phyloP scores from a whole-genome alignment of 2,329 filamentous ascomycete species.

The Colletotrichum caudatum region DNA sequence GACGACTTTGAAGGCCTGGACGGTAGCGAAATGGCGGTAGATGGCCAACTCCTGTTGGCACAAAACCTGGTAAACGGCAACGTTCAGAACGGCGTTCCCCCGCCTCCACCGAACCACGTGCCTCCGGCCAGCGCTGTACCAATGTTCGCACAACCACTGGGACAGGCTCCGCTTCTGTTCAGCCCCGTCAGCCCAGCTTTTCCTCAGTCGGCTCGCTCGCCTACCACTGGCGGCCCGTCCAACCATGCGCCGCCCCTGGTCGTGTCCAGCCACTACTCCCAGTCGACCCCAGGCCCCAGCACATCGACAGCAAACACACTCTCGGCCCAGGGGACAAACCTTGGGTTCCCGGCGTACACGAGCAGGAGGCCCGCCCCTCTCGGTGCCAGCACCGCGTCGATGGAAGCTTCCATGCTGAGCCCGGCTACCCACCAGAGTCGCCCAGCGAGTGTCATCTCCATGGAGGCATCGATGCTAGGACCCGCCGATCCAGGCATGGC shows the following conservation, averaged over 20 bases:
- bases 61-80: conserved; percentile 41
- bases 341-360: conserved; percentile 36
- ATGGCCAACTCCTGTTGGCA: conserved; percentile 44
- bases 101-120: conserved; percentile 36
- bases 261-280: conserved; percentile 36
- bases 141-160: conserved; percentile 39
- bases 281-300: conserved; percentile 11
- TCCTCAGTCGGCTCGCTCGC: conserved; percentile 31
- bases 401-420: conserved; percentile 40
- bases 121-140: conserved; percentile 25
- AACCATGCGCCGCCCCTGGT: conserved; percentile 36
- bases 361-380: conserved; percentile 32
- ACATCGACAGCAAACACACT: conserved; percentile 34
- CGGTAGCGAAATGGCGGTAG: conserved; percentile 54
- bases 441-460: conserved; percentile 35
- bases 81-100: conserved; percentile 25
- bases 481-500: conserved; percentile 16
- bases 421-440: conserved; percentile 33
- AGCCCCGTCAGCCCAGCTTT: conserved; percentile 34
- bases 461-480: conserved; percentile 39
- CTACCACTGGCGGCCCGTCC: conserved; percentile 20
- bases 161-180: conserved; percentile 33
- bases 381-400: conserved; percentile 41
- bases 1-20: conserved; percentile 59
- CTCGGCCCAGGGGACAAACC: conserved; percentile 39